Evolutionary conservation across 1,139 yeast genomes (phyloP), one percentile per base, ranked within the genome.

Genomic region (Yamadazyma spencermartinsiae): DNA sequence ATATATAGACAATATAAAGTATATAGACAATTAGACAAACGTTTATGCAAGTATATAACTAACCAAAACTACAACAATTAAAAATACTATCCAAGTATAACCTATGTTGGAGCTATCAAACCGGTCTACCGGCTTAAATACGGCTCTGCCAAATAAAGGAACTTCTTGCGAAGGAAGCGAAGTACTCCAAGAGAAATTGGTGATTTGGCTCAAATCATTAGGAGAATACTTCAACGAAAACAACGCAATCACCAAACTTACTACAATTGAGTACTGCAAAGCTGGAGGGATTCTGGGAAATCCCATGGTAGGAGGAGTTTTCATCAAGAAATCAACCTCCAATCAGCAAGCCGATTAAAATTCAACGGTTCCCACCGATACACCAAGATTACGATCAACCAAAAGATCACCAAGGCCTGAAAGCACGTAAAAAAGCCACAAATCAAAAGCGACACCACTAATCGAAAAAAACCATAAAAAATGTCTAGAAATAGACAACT

Each of bases 11-110:
- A 11, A 24, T 15, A 11, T 14, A 14, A 26, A 16, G 13, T 23
- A 16, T 25, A 35, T 26, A 30, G 17, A 30, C 9, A 33, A 28
- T 33, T 19, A 27, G 26, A 29, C 23, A 16, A 31, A 15, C 23
- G 40, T 65, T 60, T 18, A 67, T 70, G 57, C 83, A 78, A 14
- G 72, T 53, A 48, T 78, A 15, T 33, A n/a, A 29, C 43, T 40
- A 16, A 34, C 31, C 13, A 37, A 13, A 11, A 37, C 26, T 17
- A 38, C 33, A 19, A 38, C 14, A 6, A 38, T 23, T 12, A 20
- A 24, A 21, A 51, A 41, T 4, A 38, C 37, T 2, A 50, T 36
- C 59, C 60, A 55, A 4, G 50, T 40, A 36, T 50, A 52, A 38
- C 54, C 53, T 25, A 57, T 34, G 31, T 48, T 47, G 26, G 51